These are phyloP conservation scores for Mortierella hygrophila DNA, from an alignment of 192 early-diverging fungal genomes.

Conservation along the genomic window DNA sequence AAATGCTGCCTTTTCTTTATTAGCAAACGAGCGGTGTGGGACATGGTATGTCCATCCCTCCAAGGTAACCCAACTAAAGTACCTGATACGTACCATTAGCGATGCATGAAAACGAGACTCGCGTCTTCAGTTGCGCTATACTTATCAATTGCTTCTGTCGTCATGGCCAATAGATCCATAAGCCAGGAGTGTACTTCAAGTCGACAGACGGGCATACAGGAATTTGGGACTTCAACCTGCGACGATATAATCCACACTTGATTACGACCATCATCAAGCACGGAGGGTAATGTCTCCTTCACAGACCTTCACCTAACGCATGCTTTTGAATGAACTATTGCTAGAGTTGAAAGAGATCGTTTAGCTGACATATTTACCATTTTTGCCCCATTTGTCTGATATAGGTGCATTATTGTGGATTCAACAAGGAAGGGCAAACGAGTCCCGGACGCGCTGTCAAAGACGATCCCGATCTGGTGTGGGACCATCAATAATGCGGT, in stretches of 20 bases:
- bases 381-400: not conserved
- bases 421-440: conserved; percentile 88
- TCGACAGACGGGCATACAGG: conserved; percentile 94
- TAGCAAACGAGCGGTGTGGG: conserved; percentile 90
- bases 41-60: conserved; percentile 84
- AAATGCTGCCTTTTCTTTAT: not conserved
- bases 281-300: conserved; percentile 61
- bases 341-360: too few relatives aligned
- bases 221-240: conserved; percentile 87
- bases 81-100: too few relatives aligned
- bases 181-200: conserved; percentile 87
- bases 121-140: too few relatives aligned
- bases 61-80: conserved; percentile 47
- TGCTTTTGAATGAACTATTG: not conserved
- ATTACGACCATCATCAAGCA: conserved; percentile 65
- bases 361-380: too few relatives aligned
- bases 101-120: too few relatives aligned
- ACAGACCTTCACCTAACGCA: not conserved
- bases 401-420: conserved; percentile 87
- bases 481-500: conserved; percentile 76
- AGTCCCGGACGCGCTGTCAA: conserved; percentile 86
- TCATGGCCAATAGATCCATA: conserved; percentile 29
- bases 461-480: conserved; percentile 95
- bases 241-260: conserved; percentile 84
- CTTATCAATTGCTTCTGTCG: too few relatives aligned